Evolutionary conservation across 2,329 filamentous ascomycete species (phyloP).

Genomic region (Scedosporium dehoogii): DNA sequence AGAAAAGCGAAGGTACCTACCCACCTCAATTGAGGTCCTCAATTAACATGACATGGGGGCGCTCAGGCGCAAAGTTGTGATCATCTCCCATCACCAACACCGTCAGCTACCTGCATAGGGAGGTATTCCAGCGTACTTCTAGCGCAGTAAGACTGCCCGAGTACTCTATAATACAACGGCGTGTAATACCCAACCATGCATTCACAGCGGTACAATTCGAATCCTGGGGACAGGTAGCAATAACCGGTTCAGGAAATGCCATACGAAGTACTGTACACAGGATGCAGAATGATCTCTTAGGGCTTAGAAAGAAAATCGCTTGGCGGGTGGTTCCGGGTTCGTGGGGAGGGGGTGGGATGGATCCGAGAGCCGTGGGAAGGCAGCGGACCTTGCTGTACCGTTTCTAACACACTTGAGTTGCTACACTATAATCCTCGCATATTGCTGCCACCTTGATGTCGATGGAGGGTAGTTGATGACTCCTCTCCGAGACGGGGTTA

Average conservation of each 20-base stretch:
- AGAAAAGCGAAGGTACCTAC: background rate
- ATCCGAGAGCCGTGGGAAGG: too few relatives aligned
- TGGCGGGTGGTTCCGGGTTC: constrained; percentile 5
- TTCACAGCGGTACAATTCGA: too few relatives aligned
- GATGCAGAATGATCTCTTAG: too few relatives aligned
- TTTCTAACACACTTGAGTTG: background rate
- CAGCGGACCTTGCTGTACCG: background rate
- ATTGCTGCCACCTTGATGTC: background rate
- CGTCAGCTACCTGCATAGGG: background rate
- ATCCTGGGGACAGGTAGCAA: too few relatives aligned
- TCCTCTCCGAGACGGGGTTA: constrained; percentile 2
- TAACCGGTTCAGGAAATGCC: background rate
- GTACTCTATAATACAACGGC: too few relatives aligned
- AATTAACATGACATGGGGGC: background rate
- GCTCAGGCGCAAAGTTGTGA: background rate
- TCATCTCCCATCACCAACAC: background rate
- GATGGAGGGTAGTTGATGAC: background rate
- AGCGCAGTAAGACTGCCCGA: too few relatives aligned
- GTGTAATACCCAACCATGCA: too few relatives aligned
- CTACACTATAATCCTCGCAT: background rate
- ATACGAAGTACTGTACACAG: background rate
- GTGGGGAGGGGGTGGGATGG: background rate
- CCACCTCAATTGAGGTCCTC: background rate
- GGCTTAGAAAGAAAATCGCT: background rate
- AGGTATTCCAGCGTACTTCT: too few relatives aligned